phyloP scores from a whole-genome alignment of 2,329 filamentous ascomycete genomes.

The Trichoderma simmonsii region DNA sequence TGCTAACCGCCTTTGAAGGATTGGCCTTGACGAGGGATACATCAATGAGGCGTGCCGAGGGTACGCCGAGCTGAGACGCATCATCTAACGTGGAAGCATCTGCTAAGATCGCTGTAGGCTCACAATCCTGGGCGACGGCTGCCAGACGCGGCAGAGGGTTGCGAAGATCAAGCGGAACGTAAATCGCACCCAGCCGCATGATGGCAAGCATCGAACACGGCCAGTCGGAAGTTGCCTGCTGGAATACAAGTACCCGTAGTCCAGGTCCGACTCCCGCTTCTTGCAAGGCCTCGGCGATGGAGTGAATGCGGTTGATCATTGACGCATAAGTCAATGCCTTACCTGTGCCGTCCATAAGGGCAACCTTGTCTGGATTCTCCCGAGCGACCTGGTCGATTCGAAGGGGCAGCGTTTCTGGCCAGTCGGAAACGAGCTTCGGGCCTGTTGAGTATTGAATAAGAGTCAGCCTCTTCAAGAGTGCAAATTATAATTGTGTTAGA shows the following conservation, averaged over 20 bases:
- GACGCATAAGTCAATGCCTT: slow-evolving; percentile 34
- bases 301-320: slow-evolving; percentile 32
- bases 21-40: not conserved
- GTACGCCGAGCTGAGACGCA: not conserved
- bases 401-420: slow-evolving; percentile 35
- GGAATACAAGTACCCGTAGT: slow-evolving; percentile 38
- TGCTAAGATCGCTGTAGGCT: slow-evolving; percentile 24
- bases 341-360: slow-evolving; percentile 25
- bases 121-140: slow-evolving; percentile 29
- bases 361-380: slow-evolving; percentile 19
- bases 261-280: slow-evolving; percentile 17
- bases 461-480: too few relatives aligned
- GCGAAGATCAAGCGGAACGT: slow-evolving; percentile 40
- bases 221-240: slow-evolving; percentile 35
- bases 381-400: slow-evolving; percentile 35
- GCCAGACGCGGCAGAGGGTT: slow-evolving; percentile 31
- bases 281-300: slow-evolving; percentile 29
- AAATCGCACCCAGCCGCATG: slow-evolving; percentile 34
- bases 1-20: not conserved
- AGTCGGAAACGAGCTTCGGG: slow-evolving; percentile 25
- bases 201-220: slow-evolving; percentile 41
- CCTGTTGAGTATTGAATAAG: not conserved
- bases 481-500: too few relatives aligned
- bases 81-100: slow-evolving; percentile 17
- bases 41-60: slow-evolving; percentile 2